phyloP scores from a whole-genome alignment of 768 basidiomycete genomes.

The Tulasnella sp. region DNA sequence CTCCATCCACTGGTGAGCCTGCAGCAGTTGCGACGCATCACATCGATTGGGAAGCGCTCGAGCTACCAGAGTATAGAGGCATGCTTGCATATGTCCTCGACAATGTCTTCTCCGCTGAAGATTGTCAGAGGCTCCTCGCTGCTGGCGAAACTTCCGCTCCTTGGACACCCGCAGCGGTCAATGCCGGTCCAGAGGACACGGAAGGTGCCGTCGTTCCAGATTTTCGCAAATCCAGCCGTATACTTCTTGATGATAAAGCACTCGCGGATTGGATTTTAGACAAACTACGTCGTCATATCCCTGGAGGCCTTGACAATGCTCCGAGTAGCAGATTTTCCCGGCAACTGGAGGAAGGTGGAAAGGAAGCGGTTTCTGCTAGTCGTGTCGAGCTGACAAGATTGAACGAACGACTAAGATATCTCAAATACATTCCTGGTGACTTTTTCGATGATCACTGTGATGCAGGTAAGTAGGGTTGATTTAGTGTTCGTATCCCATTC shows the following conservation, averaged over 20 bases:
- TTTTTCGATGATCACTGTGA: conserved; percentile 28
- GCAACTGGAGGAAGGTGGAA: not conserved
- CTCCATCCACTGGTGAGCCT: not conserved
- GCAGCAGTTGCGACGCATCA: conserved; percentile 13
- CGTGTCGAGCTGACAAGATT: conserved; percentile 2
- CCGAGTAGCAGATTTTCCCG: not conserved
- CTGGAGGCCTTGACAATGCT: not conserved
- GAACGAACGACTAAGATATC: conserved; percentile 27
- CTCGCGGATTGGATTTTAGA: conserved; percentile 27
- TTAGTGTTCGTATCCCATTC: not conserved
- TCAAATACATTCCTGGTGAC: conserved; percentile 25
- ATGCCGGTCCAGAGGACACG: not conserved
- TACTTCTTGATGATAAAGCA: conserved; percentile 23
- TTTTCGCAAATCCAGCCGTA: conserved; percentile 30
- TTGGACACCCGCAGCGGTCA: conserved; percentile 24
- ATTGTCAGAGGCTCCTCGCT: conserved; percentile 24
- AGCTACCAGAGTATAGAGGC: conserved; percentile 28
- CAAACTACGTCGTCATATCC: conserved; percentile 24
- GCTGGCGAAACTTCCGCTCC: conserved; percentile 11
- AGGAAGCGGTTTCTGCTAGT: not conserved
- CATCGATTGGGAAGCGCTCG: conserved; percentile 20
- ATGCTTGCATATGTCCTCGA: conserved; percentile 28
- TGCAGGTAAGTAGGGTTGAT: not conserved
- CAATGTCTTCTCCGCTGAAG: conserved; percentile 27
- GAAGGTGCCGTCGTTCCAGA: not conserved